Base-by-base conservation (phyloP, 768 basidiomycete species). In the Termitomyces eurrhizus region DNA sequence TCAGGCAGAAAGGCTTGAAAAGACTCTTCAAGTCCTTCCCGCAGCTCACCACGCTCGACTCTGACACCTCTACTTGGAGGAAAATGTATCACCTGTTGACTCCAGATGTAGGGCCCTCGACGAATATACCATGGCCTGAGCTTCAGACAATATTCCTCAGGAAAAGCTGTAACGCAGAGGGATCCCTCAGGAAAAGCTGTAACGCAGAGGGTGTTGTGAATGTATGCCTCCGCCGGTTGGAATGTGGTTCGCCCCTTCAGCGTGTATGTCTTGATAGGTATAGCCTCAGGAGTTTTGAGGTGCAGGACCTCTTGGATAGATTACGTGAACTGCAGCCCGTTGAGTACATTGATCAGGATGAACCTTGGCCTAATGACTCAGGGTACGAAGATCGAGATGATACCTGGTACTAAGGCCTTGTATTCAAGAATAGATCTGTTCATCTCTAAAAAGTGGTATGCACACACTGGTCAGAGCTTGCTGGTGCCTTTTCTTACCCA, bases 341-440 rank as follows among this genome's bases (percentile, higher is more conserved):
- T 8, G 73, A 73, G 44, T 68, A 72, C 39, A 59, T 52, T 4
- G 62, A 66, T 35, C 57, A 60, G 2, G 26, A 62, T 36, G 52
- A 53, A 12, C 60, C 67, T 4, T 82, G 80, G 80, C 79, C 79
- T 11, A 62, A 66, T 14, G 75, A 69, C 13, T 65, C 78, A 53
- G 72, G 69, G 12, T 79, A 77, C 64, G 70, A 75, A 48, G 78
- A 80, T 62, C 69, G 66, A 41, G 68, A 70, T 32, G 68, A 69
- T 21, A 68, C 65, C 53, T 71, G 67, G 69, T 60, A 57, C 54
- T 65, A 56, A 21, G 35, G 35, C n/a, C n/a, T 7, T 52, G 35
- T 18, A 36, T 14, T n/a, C 13, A 36, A 52, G 32, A 7, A 39
- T 13, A 21, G 18, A 1, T 32, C n/a, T n/a, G 3, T n/a, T 55